Evolutionary conservation across 345 rosid species (phyloP).

Genomic region (Aethionema arabicum): DNA sequence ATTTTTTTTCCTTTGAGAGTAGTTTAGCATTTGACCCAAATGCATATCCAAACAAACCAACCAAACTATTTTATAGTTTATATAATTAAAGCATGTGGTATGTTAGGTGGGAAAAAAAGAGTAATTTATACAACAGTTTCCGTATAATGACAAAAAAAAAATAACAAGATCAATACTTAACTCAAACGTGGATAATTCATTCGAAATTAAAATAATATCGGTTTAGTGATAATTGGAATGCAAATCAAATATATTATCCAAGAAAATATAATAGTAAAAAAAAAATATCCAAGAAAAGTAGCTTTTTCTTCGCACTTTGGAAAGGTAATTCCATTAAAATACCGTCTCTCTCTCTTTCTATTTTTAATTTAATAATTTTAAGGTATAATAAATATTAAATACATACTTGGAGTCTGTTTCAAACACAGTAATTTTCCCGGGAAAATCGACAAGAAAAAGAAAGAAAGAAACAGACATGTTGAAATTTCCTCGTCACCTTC

Average conservation of each 20-base stretch:
- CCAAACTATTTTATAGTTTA: background rate
- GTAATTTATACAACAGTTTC: background rate
- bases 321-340: background rate
- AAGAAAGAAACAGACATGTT: constrained; percentile 11
- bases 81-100: constrained; percentile 1
- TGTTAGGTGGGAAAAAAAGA: background rate
- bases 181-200: no score
- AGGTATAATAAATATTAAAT: background rate
- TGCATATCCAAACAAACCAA: constrained; percentile 1
- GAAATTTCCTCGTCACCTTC: constrained; percentile 33
- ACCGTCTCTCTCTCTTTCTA: background rate
- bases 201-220: no score
- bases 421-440: background rate
- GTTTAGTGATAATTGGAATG: no score
- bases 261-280: no score
- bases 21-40: background rate
- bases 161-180: no score
- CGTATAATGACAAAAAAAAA: no score
- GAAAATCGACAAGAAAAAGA: constrained; percentile 29
- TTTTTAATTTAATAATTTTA: background rate
- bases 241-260: no score
- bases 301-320: constrained; percentile 8
- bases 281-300: background rate
- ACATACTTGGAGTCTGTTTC: no score
- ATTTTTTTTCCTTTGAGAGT: no score